Base-by-base conservation (phyloP, 306 rosid species). In the Alnus glutinosa region DNA sequence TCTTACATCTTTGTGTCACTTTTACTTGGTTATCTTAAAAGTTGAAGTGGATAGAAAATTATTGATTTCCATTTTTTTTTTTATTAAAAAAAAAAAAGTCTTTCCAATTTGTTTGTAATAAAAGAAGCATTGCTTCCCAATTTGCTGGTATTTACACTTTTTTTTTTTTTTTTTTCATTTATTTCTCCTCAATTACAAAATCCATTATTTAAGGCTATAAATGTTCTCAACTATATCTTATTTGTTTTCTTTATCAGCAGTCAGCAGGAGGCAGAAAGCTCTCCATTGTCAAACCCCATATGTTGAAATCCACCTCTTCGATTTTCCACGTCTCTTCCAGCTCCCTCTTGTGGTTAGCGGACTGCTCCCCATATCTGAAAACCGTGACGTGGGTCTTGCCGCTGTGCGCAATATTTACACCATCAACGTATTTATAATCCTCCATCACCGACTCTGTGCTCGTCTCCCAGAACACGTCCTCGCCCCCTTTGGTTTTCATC, bases 401-500 rank as follows among this genome's bases (percentile, higher is more conserved):
- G 47, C 98, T 86, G 61, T 92, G 97, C 2, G 98, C 93, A 32
- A 94, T 87, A 54, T 94, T 94, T 9, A 94, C 89, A 15, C 91
- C 93, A 52, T 92, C 98, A 2, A 94, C 97, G 36, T 91, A 84
- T 62, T 61, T 87, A 48, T 95, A 95, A 75, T 86, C 94, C 15
- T 89, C 88, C 84, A 95, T 89, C 0, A 92, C 85, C 0, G 98
- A 95, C 74, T 92, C 98, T 0, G 90, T 42, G 82, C 97, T 95
- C n/a, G 98, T 92, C 79, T 95, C 97, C 98, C 98, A 92, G 73
- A 95, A 95, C 11, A 95, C 93, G 28, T 92, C 96, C 42, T 89
- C 89, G 78, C 86, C 91, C 2, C 77, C 87, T 70, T 84, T 85
- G 72, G 91, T 92, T 52, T 82, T 86, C 91, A 91, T 86, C 54